Evolutionary conservation across 768 basidiomycete genomes (phyloP), one percentile per base, ranked within the genome.

Genomic region (Podaxis mareebaensis): DNA sequence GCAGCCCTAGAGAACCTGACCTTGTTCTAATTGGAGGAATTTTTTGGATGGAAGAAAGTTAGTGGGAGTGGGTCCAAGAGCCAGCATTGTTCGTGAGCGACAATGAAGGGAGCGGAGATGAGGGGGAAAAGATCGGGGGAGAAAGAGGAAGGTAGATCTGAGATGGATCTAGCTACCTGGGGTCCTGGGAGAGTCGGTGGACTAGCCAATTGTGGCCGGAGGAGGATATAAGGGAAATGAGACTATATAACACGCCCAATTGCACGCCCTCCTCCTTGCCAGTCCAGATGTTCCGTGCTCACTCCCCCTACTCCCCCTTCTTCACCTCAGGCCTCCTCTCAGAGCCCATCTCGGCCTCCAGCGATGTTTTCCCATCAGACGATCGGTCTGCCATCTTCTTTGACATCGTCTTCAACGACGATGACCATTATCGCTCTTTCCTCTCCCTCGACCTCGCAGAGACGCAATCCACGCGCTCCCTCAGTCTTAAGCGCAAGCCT

Each of bases 371-470:
- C 59, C 71, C 5, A 72, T 72, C 56, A 66, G 69, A 26, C 60
- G 48, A 67, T 15, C 55, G 61, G 0, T 79, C 80, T 4, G 72
- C 80, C 11, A 78, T 83, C 69, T 83, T 83, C 69, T 79, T 83
- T 62, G 82, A 83, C 1, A 70, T 83, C 48, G 77, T 79, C 66
- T 74, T 78, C 15, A 75, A 74, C 36, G 78, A 81, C 69, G 64
- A 72, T 2, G 61, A 67, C 51, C 75, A 81, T 64, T 76, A 72
- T 65, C 81, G 84, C 46, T 90, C 89, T 2, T 90, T 89, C 71
- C 81, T 90, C 56, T 89, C 85, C 39, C 82, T 90, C 60, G 89
- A 90, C 71, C 80, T 88, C 3, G 88, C 87, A 42, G 85, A 86
- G 71, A 77, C 79, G 26, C 76, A 78, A 65, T 78, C 77, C 3